Evolutionary conservation across 306 rosid genomes (phyloP), one percentile per base, ranked within the genome.

Genomic region (Canavalia ensiformis): DNA sequence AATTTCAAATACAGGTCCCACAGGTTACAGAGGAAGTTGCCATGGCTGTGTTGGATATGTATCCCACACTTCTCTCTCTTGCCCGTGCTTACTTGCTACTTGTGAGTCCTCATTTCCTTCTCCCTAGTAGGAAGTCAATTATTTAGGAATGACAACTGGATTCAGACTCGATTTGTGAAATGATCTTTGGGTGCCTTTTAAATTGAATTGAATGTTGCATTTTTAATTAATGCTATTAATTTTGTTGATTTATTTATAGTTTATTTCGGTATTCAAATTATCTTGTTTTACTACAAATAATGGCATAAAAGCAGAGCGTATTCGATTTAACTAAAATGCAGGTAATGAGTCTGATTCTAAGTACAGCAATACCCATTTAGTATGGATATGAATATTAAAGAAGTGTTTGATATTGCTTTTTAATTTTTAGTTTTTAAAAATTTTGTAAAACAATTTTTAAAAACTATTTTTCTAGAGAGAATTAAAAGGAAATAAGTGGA

Each of bases 1-100:
- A 64, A n/a, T 13, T 69, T 37, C 56, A 41, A 56, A 84, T 90
- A 81, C 91, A 94, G 99, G 97, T 91, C n/a, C 94, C 97, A 54
- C 97, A 93, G 77, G 96, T 95, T 64, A 95, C 99, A n/a, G 99
- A 95, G 89, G 99, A 91, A 81, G 83, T 90, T 87, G 99, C 99
- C 69, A 72, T 93, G 85, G 87, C 94, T 55, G 97, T 93, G 84
- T 79, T 92, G 89, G 97, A 93, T 82, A 60, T 93, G 86, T 91
- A 90, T 77, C 97, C 98, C 2, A 95, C 99, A 34, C 86, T 90
- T 84, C 42, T 89, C 72, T 90, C 93, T 67, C 97, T 95, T 69
- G 94, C 94, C n/a, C 77, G 59, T 70, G 95, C 92, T 63, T 95
- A 95, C 87, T 86, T 90, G 50, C 74, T 73, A 67, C 94, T 90